A percentile compares a stretch with the other conserved stretches of the same genome.
phyloP scores from a whole-genome alignment of 495 filamentous ascomycete genomes.

The Penicillium lividum region DNA sequence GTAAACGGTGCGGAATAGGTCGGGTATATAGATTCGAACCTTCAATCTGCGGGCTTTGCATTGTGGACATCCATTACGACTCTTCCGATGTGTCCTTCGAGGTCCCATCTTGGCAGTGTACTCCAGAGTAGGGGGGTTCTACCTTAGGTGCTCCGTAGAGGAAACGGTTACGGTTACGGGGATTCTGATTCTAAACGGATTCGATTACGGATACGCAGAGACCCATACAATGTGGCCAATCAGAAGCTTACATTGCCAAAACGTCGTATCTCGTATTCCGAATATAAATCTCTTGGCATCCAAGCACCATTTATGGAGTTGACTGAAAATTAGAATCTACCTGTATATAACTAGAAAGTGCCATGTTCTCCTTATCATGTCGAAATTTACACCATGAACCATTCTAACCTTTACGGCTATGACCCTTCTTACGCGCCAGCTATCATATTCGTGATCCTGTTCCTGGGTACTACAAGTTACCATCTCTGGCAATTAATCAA shows the following conservation, averaged over 20 bases:
- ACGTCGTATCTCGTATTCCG: no score
- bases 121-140: no score
- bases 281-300: no score
- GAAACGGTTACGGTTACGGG: constrained; percentile 18
- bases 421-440: constrained; percentile 24
- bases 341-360: not conserved
- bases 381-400: constrained; percentile 11
- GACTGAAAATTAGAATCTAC: no score
- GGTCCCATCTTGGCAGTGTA: constrained; percentile 22
- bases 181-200: not conserved
- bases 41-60: constrained; percentile 28
- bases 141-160: not conserved
- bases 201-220: no score
- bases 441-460: constrained; percentile 27
- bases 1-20: constrained; percentile 9
- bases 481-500: constrained; percentile 25
- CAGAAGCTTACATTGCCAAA: no score
- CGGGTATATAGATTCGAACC: constrained; percentile 6
- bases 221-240: no score
- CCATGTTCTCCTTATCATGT: not conserved
- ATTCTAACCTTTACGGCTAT: constrained; percentile 29
- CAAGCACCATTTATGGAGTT: no score
- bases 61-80: constrained; percentile 30
- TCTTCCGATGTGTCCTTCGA: constrained; percentile 29
- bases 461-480: constrained; percentile 17